Percentiles rank a stretch among this genome's conserved stretches.
phyloP scores from a whole-genome alignment of 179 eudicot genomes.

The Silene coronaria region DNA sequence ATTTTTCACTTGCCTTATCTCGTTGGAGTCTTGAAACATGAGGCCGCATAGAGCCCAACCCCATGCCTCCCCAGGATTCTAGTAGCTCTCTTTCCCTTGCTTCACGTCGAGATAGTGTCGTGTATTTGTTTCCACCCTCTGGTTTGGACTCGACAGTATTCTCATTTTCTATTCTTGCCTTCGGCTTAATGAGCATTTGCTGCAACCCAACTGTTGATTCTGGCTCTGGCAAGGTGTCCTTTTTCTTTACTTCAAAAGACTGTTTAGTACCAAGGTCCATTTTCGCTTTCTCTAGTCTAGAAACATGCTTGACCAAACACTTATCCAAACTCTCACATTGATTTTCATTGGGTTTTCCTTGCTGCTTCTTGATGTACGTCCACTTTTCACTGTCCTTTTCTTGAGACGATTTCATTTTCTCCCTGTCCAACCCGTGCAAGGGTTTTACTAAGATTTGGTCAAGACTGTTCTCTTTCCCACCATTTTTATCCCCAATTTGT shows the following conservation, averaged over 20 bases:
- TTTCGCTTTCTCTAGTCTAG: constrained; percentile 70
- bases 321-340: constrained; percentile 59
- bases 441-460: constrained; percentile 30
- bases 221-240: constrained; percentile 16
- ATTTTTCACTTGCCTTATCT: constrained; percentile 50
- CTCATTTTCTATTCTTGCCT: constrained; percentile 63
- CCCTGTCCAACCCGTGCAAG: constrained; percentile 20
- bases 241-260: constrained; percentile 32
- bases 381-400: constrained; percentile 20
- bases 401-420: constrained; percentile 17
- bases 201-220: constrained; percentile 53
- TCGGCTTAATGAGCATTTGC: constrained; percentile 60
- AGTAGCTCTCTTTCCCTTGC: constrained; percentile 68
- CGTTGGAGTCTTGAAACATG: constrained; percentile 60
- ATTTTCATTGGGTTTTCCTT: constrained; percentile 20
- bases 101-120: constrained; percentile 37
- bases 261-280: constrained; percentile 27
- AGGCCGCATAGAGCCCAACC: constrained; percentile 57
- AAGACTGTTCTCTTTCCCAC: constrained; percentile 24
- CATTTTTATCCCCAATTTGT: neutral
- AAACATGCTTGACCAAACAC: constrained; percentile 65
- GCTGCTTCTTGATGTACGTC: constrained; percentile 18
- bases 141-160: constrained; percentile 25
- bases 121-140: constrained; percentile 16
- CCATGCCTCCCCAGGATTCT: constrained; percentile 70